Base-by-base conservation (phyloP, 2,329 filamentous ascomycete genomes). In the Colletotrichum trifolii region DNA sequence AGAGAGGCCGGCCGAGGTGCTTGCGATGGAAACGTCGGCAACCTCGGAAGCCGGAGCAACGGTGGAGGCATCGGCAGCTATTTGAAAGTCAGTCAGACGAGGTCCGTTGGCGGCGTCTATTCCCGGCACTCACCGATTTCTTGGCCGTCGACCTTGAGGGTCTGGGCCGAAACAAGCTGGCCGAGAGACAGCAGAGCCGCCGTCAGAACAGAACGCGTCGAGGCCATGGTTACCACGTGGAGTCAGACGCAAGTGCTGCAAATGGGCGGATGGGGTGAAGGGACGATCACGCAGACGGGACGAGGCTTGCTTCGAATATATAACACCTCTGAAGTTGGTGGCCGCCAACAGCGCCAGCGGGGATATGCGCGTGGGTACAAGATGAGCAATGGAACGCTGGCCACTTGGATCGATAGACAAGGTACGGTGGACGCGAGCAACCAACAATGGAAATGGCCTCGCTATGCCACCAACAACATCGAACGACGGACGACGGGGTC, bases 101-200 rank as follows among this genome's bases (percentile, higher is more conserved):
- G 33, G 49, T 34, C 39, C 42, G n/a, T 13, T 6, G 45, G 34
- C 34, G 15, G 15, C n/a, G n/a, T 53, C n/a, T 10, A 54, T 15
- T 9, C 34, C 17, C 33, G 33, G 46, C 34, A 35, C 72, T 46
- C 53, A 74, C 72, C 58, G 34, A 72, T 66, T 40, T 68, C 65
- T 59, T 70, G 56, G 59, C 71, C 70, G 52, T 70, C 60, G 50
- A 72, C 60, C 50, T 59, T 67, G 52, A 74, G 70, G 35, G 71
- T 74, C 67, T 73, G 71, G 36, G 72, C 71, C 52, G 38, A 45
- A 39, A 33, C 57, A 42, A 65, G 45, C 6, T 54, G 63, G 46
- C 59, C 43, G 36, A 49, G 59, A 10, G 53, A 56, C 38, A 66
- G 63, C 53, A 66, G 59, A 58, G 53, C 63, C 63, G 63, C 59